Base-by-base conservation (phyloP, 257 asterid species). In the Solanum appendiculatum region DNA sequence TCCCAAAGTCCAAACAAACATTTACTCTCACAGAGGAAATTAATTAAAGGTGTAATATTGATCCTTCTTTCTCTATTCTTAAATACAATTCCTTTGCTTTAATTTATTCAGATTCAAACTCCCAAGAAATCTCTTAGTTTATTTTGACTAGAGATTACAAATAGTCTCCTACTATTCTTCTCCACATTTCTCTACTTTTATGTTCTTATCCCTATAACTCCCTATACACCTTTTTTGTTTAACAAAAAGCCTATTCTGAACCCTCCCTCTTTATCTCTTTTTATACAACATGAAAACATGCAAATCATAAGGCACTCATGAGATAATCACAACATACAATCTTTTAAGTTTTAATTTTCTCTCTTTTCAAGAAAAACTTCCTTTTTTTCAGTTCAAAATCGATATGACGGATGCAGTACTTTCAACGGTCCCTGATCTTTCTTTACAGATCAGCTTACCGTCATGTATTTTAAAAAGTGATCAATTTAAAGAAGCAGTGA, bases 381-480 rank as follows among this genome's bases (percentile, higher is more conserved):
- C 0, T 16, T 88, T 90, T 91, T 84, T 77, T 86, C 33, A 88
- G 85, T 89, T 84, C 90, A 82, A 89, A 84, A 87, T 84, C 84
- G 34, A 14, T 44, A 91, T 90, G 94, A 86, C 81, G 60, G 86
- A 60, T 15, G 54, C 37, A 33, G 9, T 44, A n/a, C 84, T 68
- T 64, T 42, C 92, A 21, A 66, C 72, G 18, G 75, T 90, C 74
- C 95, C 98, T 13, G 98, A 95, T 91, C 98, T 94, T 89, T 94
- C 97, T 6, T 86, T 94, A 58, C 97, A 95, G 88, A 94, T 94
- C 92, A 90, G 98, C 54, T 93, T 93, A 3, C 94, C 95, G 18
- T 86, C 93, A 1, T 9, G 5, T 29, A 63, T 60, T 13, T 84
- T 91, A 15, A 64, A 27, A 83, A 70, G 15, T 74, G 87, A 82